Conservation (phyloP, 768 basidiomycete species). For the Suillus hirtellus region DNA sequence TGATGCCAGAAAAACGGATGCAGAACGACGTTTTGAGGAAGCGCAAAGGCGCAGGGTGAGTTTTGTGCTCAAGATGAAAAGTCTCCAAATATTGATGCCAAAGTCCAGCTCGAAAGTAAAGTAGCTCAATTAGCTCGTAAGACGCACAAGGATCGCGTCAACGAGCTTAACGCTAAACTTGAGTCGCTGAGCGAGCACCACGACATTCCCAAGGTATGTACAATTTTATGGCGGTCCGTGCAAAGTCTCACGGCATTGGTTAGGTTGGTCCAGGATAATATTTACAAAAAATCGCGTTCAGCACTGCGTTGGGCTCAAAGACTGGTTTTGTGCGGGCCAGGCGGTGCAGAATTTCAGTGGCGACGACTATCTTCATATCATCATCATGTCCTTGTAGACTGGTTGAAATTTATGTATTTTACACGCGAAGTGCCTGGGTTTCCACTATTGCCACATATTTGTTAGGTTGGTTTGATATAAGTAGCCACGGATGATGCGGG, state of each 20-base stretch:
- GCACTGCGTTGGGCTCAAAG: slow-evolving; percentile 18
- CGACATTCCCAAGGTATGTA: slow-evolving; percentile 84
- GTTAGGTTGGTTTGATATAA: slow-evolving; percentile 36
- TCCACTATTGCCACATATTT: slow-evolving; percentile 38
- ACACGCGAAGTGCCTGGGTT: slow-evolving; percentile 25
- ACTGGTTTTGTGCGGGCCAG: slow-evolving; percentile 7
- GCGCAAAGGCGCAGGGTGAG: slow-evolving; percentile 79
- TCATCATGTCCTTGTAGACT: slow-evolving; percentile 25
- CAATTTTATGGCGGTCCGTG: slow-evolving; percentile 27
- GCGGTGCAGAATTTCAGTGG: slow-evolving; percentile 13
- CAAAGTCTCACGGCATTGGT: slow-evolving; percentile 26
- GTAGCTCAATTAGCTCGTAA: slow-evolving; percentile 78
- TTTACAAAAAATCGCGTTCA: slow-evolving; percentile 31
- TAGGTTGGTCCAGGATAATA: slow-evolving; percentile 88
- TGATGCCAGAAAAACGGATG: slow-evolving; percentile 72
- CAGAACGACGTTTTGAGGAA: slow-evolving; percentile 87
- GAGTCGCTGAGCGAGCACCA: slow-evolving; percentile 91
- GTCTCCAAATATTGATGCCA: slow-evolving; percentile 14
- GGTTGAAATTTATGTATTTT: slow-evolving; percentile 25
- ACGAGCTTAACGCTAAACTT: slow-evolving; percentile 84
- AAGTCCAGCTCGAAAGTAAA: slow-evolving; percentile 62
- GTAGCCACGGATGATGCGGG: slow-evolving; percentile 36
- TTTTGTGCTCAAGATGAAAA: slow-evolving; percentile 11
- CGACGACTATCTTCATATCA: slow-evolving; percentile 17
- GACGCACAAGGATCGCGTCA: slow-evolving; percentile 93